Evolutionary conservation across 108 stramenopile species (phyloP), one percentile per base, ranked within the genome.

Genomic region (Nitzschia sp.): DNA sequence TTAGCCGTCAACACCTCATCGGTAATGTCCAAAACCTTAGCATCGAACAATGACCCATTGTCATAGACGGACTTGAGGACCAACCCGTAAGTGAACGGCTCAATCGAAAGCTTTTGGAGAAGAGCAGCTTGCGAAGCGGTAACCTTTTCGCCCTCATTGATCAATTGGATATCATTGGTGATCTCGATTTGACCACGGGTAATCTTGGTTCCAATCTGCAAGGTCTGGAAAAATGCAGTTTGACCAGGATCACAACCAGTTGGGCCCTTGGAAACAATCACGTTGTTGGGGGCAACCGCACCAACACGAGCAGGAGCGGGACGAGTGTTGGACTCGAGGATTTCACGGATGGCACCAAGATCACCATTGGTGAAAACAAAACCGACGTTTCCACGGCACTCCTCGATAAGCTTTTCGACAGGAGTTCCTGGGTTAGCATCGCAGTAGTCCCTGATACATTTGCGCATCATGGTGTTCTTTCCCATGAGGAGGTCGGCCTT

Each of bases 191-290:
- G 94, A 53, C 94, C 94, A 54, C 77, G 82, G 66, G 91, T 83
- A 89, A 95, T 99, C 92, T 99, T 99, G 83, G 99, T 99, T 60
- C 97, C 89, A 75, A 99, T 98, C 75, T 98, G 95, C 52, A 98
- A 85, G 68, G 97, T 97, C 71, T 99, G 99, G 96, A 99, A 99
- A 76, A 98, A 99, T 30, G 96, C 91, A 57, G 99, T 99, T 81
- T 99, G 98, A 71, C 98, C 99, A 45, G 99, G 99, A 93, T 98
- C 99, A 76, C 97, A 98, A 56, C 98, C 99, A 63, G 99, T 99
- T 36, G 95, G 95, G 28, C 99, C 99, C 67, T 94, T 95, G 63
- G 96, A 96, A 17, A 99, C 96, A 66, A 97, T 75, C 4, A 99
- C 99, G 64, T 97, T 89, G 23, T 31, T 50, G 31, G 98, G 98